Evolutionary conservation across 352 stramenopile species (phyloP).

Genomic region (Globisporangium ultimum): DNA sequence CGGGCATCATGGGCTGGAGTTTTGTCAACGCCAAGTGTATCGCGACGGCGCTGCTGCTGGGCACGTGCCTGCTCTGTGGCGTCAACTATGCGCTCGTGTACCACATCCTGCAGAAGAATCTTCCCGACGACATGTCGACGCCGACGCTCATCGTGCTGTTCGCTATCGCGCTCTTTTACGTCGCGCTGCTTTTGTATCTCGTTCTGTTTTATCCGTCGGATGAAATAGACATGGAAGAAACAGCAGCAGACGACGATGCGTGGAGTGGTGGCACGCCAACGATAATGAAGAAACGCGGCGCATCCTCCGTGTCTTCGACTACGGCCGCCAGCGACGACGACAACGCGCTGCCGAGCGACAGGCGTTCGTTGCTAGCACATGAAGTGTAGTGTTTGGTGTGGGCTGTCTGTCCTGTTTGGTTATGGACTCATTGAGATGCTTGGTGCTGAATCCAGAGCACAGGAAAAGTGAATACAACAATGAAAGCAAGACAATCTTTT

Average conservation of each 20-base stretch:
- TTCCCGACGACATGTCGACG: slow-evolving; percentile 30
- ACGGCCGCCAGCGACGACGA: neutral
- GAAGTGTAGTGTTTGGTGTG: too few relatives aligned
- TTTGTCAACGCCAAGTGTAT: slow-evolving; percentile 38
- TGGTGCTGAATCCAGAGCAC: too few relatives aligned
- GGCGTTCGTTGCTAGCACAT: too few relatives aligned
- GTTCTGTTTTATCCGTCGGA: slow-evolving; percentile 46
- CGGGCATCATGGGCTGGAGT: slow-evolving; percentile 56
- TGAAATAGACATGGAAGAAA: neutral
- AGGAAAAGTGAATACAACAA: too few relatives aligned
- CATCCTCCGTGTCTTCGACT: slow-evolving; percentile 4
- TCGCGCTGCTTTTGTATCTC: slow-evolving; percentile 48
- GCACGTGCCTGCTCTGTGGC: slow-evolving; percentile 45
- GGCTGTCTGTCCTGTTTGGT: too few relatives aligned
- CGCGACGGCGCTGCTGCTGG: slow-evolving; percentile 31
- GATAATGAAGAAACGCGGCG: neutral
- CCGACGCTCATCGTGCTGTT: slow-evolving; percentile 13
- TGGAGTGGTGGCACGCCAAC: too few relatives aligned
- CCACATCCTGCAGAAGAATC: slow-evolving; percentile 32
- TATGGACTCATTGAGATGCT: too few relatives aligned
- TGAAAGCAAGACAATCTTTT: too few relatives aligned
- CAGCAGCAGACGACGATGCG: too few relatives aligned
- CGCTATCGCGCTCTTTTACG: slow-evolving; percentile 27
- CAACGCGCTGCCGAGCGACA: neutral
- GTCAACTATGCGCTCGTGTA: slow-evolving; percentile 70